Evolutionary conservation across 164 flowering plant species (phyloP), one percentile per base, ranked within the genome.

Genomic region (Cinnamomum micranthum): DNA sequence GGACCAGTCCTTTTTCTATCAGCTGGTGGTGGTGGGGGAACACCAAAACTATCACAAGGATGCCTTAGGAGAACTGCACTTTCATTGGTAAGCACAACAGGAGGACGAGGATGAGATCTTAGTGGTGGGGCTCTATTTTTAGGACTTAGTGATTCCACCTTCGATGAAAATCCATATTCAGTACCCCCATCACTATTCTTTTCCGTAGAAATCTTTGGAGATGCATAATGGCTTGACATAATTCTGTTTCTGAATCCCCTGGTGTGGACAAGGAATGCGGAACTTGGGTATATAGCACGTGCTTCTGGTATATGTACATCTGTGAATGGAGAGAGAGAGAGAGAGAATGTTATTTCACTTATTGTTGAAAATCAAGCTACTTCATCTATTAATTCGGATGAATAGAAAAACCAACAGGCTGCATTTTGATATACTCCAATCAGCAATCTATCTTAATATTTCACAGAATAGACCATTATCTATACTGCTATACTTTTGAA

Each of bases 1-100:
- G 99, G 97, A 75, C 99, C 99, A 78, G 73, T 77, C 68, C 97
- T 84, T 80, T 84, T 90, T 52, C 76, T 80, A 78, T 85, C 86
- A 58, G 87, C 77, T 24, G 94, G 94, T 74, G 98, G 94, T 74
- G 98, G 96, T 15, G 97, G 93, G 72, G 95, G 97, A 71, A 92
- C 74, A 65, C 82, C 80, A 81, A 93, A 95, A 20, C 83, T 81
- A 65, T 82, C 78, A 77, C 99, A 95, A 9, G 87, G 97, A 81
- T 92, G 87, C 17, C 59, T 77, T 4, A 66, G 70, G 52, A 76
- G 71, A 81, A 74, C 70, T 20, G 65, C 67, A 65, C 28, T 68
- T 20, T 65, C 67, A 68, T 47, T 68, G 27, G 28, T 20, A 70
- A n/a, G 33, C 55, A 22, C 51, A n/a, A 22, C 19, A 69, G 75